Evolutionary conservation across 164 flowering plant species (phyloP), one percentile per base, ranked within the genome.

Genomic region (Aristolochia californica): DNA sequence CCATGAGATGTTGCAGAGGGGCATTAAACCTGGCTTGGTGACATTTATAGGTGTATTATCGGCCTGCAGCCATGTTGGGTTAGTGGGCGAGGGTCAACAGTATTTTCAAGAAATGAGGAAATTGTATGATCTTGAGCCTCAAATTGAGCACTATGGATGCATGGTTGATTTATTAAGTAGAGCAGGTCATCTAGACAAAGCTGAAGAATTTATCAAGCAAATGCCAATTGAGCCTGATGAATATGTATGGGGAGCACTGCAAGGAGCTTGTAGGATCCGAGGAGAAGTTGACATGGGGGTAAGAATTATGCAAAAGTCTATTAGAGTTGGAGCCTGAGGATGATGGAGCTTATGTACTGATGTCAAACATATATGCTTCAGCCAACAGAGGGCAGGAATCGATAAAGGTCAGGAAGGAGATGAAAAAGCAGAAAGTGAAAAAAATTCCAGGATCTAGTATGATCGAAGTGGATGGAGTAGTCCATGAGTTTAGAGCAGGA

Each of bases 111-210:
- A 57, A 50, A 64, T 64, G 62, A 27, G 51, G 16, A 64, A 27
- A 28, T 7, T 64, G 49, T 58, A 64, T 52, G 13, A 28, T 20
- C 62, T 64, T 28, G 45, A 15, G n/a, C 67, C 62, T 51, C 57
- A 58, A 28, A 58, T 64, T 48, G 57, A 64, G 62, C 67, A 64
- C 21, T 64, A 64, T 27, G 67, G 67, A 43, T 64, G 67, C 23
- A 64, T 64, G 67, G 67, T 58, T 52, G 67, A 64, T 50, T 56
- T 64, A n/a, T 44, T 64, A 13, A 62, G 67, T 15, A 49, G 67
- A 57, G 62, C 57, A 14, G 61, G 62, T 16, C 62, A 58, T 15
- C 25, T 64, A 20, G 58, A 58, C 9, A 62, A 64, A 48, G 67
- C 67, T 15, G 52, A 51, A 43, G 62, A 51, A 34, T 51, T 64